Percentiles rank a stretch among this genome's conserved stretches.
phyloP scores from a whole-genome alignment of 176 grass and related monocot species.

The Dactylis glomerata region DNA sequence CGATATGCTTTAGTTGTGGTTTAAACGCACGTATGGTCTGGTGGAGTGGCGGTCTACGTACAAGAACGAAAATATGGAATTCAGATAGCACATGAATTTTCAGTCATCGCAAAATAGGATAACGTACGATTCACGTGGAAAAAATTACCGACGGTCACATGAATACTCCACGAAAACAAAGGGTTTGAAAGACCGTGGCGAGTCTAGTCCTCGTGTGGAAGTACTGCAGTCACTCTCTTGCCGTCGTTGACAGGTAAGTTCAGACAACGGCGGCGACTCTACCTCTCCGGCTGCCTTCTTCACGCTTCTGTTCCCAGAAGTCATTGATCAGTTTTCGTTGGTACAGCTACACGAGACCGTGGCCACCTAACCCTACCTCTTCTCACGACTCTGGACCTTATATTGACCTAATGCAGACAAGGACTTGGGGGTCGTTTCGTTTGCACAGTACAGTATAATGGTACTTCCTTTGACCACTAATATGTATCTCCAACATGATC shows the following conservation, averaged over 20 bases:
- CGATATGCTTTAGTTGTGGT: neutral
- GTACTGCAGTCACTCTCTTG: constrained; percentile 22
- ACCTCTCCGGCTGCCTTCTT: constrained; percentile 7
- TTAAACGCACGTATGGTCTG: neutral
- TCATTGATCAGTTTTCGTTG: constrained; percentile 5
- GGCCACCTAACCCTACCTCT: constrained; percentile 12
- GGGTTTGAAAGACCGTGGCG: neutral
- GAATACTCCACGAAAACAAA: neutral
- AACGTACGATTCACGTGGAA: neutral
- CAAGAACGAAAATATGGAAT: neutral
- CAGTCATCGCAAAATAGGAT: neutral
- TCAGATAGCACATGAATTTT: neutral
- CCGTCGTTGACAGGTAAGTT: constrained; percentile 23
- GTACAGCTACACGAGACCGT: constrained; percentile 14
- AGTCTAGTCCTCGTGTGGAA: neutral
- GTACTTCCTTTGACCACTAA: too few species aligned
- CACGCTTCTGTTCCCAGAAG: neutral
- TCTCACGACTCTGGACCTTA: neutral
- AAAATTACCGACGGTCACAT: neutral
- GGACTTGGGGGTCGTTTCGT: neutral
- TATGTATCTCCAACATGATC: too few species aligned
- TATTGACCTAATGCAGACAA: neutral
- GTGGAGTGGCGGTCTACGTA: too few species aligned
- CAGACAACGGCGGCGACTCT: constrained; percentile 3
- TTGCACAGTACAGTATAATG: neutral